Base-by-base conservation (phyloP, 306 rosid species). In the Vigna reflexopilosa region DNA sequence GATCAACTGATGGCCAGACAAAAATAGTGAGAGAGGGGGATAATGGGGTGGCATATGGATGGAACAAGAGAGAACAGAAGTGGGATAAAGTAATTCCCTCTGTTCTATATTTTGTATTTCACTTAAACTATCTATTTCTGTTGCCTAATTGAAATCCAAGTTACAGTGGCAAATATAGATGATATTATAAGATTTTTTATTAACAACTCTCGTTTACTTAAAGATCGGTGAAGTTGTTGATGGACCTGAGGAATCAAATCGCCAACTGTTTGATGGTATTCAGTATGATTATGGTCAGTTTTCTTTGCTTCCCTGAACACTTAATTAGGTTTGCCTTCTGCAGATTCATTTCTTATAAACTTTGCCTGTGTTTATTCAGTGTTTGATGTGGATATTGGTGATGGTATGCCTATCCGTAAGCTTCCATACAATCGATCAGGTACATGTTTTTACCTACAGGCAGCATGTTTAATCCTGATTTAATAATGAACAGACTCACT, bases 151-250 rank as follows among this genome's bases (percentile, higher is more conserved):
- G 15, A 79, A 51, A n/a, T 24, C 26, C 59, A 71, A 70, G 74
- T 30, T 67, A 38, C 28, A 14, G 12, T 51, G 32, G 62, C 79
- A 8, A 48, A 71, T 72, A 20, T 42, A 70, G 68, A 64, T 42
- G 57, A 82, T 36, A 74, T 57, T 50, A 45, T 42, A 12, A 44
- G 30, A 26, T 63, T 50, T 14, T 75, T 56, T 58, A 13, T 67
- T 50, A 48, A 57, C 67, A 36, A 45, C 64, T 65, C 52, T 28
- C 32, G 42, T 68, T 80, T 57, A 61, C 59, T 30, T 56, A 4
- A 67, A 95, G 98, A 92, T 95, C 84, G 98, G 98, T 66, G 98
- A 95, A 87, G 98, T 95, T 87, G 98, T 95, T 81, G 98, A 95
- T 83, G 98, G 96, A 78, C 98, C 98, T 15, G 98, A 94, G 61